Evolutionary conservation across 1,284 basidiomycete species (phyloP), one percentile per base, ranked within the genome.

Genomic region (Peniophora sp.): DNA sequence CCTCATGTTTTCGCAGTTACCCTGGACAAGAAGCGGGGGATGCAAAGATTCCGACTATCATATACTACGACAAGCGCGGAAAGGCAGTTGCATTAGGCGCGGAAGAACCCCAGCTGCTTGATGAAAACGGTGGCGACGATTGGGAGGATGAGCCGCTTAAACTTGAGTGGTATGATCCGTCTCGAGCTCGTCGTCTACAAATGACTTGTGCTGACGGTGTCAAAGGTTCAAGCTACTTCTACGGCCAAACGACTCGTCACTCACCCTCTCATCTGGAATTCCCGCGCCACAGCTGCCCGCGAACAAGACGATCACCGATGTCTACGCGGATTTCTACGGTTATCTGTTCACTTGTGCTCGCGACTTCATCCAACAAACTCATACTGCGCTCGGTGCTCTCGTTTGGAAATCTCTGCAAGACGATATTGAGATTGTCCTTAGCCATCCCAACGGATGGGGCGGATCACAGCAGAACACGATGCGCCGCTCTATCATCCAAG

Each of bases 371-470:
- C 20, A 39, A n/a, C n/a, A 45, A 17, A 45, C 51, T 5, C 48
- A 55, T 20, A 36, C 51, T 11, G 23, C 44, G 17, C 5, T 32
- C 12, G 23, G 44, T 20, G 14, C 16, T 20, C 20, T 50, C 5
- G 22, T 50, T 14, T 50, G 39, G 44, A 34, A 35, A 3, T 48
- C 51, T 5, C 3, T 52, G 9, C 19, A 39, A 22, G 44, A 49
- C n/a, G 55, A 52, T 9, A 54, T 65, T 35, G 61, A 70, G 27
- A 64, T 57, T 47, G 56, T 69, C 8, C 58, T 70, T 35, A 65
- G 60, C 1, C 68, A 70, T 51, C 69, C 69, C 14, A 71, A 70
- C 24, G 69, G 68, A 2, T 69, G 67, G 67, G 69, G 67, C 46
- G 67, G 67, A 5, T 53, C 54, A 1, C 67, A 69, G 45, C 67